Evolutionary conservation across 2,329 filamentous ascomycete genomes (phyloP), one percentile per base, ranked within the genome.

Genomic region (Dothideomycetes sp.): DNA sequence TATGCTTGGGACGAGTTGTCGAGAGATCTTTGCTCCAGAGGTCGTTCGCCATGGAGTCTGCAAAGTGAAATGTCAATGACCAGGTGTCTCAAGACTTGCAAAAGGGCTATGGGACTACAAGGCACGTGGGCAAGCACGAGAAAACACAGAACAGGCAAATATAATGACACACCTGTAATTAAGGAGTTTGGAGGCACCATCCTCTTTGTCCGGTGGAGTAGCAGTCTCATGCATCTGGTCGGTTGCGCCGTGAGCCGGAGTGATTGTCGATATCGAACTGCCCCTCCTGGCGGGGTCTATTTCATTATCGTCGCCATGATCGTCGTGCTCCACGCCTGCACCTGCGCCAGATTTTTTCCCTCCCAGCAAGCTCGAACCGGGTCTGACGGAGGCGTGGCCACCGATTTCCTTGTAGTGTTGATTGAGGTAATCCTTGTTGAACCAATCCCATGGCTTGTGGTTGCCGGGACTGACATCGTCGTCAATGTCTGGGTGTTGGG

Each of bases 381-480:
- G 60, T 51, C 64, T 71, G 36, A 70, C 55, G 36, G 62, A 62
- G 45, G 59, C 60, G 42, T 57, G 57, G 37, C 63, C 61, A 39
- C 64, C 65, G 54, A 71, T 68, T 47, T 66, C 62, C 36, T 59
- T 56, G 38, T 66, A 58, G 43, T 62, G 65, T 34, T 63, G 64
- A 37, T 65, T 64, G 29, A 41, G 27, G 14, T 41, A 41, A 14
- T 41, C 39, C 19, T 41, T 41, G 58, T 81, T 79, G 46, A 70
- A 73, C 68, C 73, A 77, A 55, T 72, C 64, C 75, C 75, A 81
- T 44, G 71, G 76, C 40, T 71, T 66, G 57, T 81, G 78, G 50
- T 72, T 66, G 27, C 74, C 75, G 46, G 66, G 57, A 49, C 66
- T 62, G 47, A 76, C 60, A 55, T 50, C 34, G 44, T 75, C 36